These are phyloP conservation scores for Dalbergia cochinchinensis DNA, from an alignment of 306 rosid species.

Conservation along the genomic window DNA sequence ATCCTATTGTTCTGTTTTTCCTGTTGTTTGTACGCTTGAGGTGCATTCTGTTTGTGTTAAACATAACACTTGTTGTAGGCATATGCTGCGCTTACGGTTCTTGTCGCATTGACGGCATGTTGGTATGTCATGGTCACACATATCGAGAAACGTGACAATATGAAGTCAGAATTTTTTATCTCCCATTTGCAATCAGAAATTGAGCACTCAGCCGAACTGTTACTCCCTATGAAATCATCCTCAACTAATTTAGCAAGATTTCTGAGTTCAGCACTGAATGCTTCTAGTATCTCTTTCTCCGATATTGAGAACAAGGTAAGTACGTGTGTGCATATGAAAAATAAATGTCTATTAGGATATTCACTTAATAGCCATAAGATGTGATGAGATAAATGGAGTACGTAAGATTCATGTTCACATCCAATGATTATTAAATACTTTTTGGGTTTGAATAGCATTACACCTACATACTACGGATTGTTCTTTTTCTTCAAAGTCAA, in stretches of 20 bases:
- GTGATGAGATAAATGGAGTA: too few relatives aligned
- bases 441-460: too few relatives aligned
- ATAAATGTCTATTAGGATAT: too few relatives aligned
- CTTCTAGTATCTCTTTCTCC: conserved; percentile 37
- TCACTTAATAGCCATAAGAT: too few relatives aligned
- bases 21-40: neutral
- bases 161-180: conserved; percentile 6
- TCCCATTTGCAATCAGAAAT: conserved; percentile 43
- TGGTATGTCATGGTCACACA: conserved; percentile 40
- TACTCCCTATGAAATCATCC: conserved; percentile 39
- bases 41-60: neutral
- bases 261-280: conserved; percentile 26
- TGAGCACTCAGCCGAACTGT: neutral
- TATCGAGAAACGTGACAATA: conserved; percentile 25
- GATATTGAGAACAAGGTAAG: conserved; percentile 46
- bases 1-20: neutral
- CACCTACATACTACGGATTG: neutral
- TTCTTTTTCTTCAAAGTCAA: neutral
- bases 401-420: too few relatives aligned
- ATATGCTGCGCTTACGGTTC: conserved; percentile 33
- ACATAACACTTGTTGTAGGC: conserved; percentile 36
- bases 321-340: too few relatives aligned
- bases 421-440: too few relatives aligned
- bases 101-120: conserved; percentile 40
- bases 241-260: conserved; percentile 44